Conservation (phyloP, 805 yeast genomes). For the Starmera pachycereana region DNA sequence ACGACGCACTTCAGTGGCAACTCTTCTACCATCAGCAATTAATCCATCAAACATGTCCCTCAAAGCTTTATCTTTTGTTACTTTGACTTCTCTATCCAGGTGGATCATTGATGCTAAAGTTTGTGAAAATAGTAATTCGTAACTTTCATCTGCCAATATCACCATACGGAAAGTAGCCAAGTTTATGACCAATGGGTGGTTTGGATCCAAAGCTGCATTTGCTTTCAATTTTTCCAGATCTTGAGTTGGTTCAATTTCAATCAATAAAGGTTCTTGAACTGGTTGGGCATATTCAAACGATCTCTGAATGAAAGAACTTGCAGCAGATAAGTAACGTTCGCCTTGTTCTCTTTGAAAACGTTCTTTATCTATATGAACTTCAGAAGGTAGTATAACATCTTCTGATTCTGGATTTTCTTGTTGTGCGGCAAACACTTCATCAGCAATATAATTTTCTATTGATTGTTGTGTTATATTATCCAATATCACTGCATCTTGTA, state of each 20-base stretch:
- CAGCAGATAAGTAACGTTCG: conserved; percentile 79
- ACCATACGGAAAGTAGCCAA: conserved; percentile 93
- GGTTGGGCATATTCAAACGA: conserved; percentile 88
- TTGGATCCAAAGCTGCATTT: conserved; percentile 77
- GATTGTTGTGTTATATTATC: conserved; percentile 55
- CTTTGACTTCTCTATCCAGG: conserved; percentile 40
- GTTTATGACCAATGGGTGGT: conserved; percentile 61
- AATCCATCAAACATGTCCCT: conserved; percentile 87
- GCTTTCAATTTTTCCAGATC: conserved; percentile 29
- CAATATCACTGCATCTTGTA: conserved; percentile 62
- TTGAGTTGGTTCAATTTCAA: conserved; percentile 29
- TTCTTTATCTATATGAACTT: conserved; percentile 52
- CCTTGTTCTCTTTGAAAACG: conserved; percentile 52
- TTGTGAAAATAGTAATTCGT: conserved; percentile 70
- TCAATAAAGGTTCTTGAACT: conserved; percentile 34
- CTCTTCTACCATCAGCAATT: conserved; percentile 85
- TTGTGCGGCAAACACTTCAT: conserved; percentile 33
- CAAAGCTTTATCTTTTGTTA: conserved; percentile 43
- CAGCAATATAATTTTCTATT: conserved; percentile 61
- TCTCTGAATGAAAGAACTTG: conserved; percentile 75
- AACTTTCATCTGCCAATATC: conserved; percentile 84
- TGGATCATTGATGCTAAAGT: conserved; percentile 63
- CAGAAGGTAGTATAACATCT: conserved; percentile 42
- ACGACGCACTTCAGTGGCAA: conserved; percentile 80
- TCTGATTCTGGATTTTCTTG: conserved; percentile 22